phyloP scores from a whole-genome alignment of 2,329 filamentous ascomycete species.

The Trichoderma cornu-damae region DNA sequence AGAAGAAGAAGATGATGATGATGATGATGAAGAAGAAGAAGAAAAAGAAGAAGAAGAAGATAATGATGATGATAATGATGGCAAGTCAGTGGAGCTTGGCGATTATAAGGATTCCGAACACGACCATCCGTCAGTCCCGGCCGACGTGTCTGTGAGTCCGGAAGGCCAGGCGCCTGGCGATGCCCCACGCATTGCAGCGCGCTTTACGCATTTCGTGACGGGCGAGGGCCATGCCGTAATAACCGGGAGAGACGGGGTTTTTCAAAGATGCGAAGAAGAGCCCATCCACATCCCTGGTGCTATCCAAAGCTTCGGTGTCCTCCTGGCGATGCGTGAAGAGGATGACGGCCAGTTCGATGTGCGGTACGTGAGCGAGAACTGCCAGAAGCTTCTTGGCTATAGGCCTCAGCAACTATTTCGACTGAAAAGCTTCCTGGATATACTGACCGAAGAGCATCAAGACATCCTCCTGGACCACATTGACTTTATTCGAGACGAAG shows the following conservation, averaged over 20 bases:
- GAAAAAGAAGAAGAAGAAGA: no score
- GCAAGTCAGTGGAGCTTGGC: constrained; percentile 25
- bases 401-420: constrained; percentile 70
- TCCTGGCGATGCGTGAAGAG: constrained; percentile 70
- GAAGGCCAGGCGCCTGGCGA: constrained; percentile 17
- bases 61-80: no score
- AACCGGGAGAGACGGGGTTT: constrained; percentile 66
- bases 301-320: constrained; percentile 71
- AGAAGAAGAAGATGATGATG: no score
- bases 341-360: constrained; percentile 62
- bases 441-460: constrained; percentile 75
- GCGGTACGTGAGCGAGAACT: constrained; percentile 77
- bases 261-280: constrained; percentile 84
- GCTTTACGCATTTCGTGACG: constrained; percentile 73
- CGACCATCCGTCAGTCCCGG: not conserved
- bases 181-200: constrained; percentile 57
- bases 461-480: constrained; percentile 82
- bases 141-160: not conserved
- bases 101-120: not conserved
- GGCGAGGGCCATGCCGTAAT: constrained; percentile 77
- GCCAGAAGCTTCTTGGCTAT: constrained; percentile 67
- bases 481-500: constrained; percentile 81
- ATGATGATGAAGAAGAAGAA: no score
- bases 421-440: constrained; percentile 72
- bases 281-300: constrained; percentile 84